Conservation (phyloP, 2,329 filamentous ascomycete species). For the Escovopsis sp. region DNA sequence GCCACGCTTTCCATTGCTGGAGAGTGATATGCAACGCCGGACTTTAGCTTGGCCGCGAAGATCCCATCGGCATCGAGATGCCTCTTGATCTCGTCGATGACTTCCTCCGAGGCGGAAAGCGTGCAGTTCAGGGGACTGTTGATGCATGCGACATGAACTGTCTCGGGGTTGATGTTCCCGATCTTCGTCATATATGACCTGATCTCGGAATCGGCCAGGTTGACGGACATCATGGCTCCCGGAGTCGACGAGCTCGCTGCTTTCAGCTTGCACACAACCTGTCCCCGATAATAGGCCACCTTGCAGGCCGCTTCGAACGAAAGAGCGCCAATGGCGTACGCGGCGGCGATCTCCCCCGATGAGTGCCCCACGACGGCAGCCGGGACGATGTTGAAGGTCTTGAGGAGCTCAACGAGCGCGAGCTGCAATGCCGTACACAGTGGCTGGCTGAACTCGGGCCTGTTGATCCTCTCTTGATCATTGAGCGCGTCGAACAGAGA, state of each 20-base stretch:
- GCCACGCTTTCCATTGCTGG: constrained; percentile 13
- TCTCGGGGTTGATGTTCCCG: not conserved
- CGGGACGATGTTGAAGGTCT: constrained; percentile 15
- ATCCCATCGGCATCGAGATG: constrained; percentile 11
- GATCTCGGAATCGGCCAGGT: not conserved
- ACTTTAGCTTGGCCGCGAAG: constrained; percentile 11
- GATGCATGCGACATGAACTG: constrained; percentile 13
- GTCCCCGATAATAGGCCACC: constrained; percentile 23
- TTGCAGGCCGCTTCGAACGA: constrained; percentile 17
- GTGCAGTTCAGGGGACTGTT: constrained; percentile 18
- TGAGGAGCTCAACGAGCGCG: constrained; percentile 23
- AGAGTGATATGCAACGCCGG: constrained; percentile 11
- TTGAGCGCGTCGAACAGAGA: constrained; percentile 4
- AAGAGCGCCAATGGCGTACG: constrained; percentile 22
- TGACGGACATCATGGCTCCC: constrained; percentile 3
- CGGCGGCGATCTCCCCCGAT: constrained; percentile 25
- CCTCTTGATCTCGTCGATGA: constrained; percentile 10
- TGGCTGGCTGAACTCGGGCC: constrained; percentile 15
- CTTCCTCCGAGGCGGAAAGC: constrained; percentile 11
- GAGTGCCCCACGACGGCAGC: constrained; percentile 24
- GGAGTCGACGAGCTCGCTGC: not conserved
- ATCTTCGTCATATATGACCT: too few relatives aligned
- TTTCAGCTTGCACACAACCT: constrained; percentile 1
- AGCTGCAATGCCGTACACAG: constrained; percentile 24
- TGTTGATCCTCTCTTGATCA: not conserved